Percentiles rank a stretch among this genome's conserved stretches.
phyloP scores from a whole-genome alignment of 768 basidiomycete genomes.

The Kwoniella dendrophila region DNA sequence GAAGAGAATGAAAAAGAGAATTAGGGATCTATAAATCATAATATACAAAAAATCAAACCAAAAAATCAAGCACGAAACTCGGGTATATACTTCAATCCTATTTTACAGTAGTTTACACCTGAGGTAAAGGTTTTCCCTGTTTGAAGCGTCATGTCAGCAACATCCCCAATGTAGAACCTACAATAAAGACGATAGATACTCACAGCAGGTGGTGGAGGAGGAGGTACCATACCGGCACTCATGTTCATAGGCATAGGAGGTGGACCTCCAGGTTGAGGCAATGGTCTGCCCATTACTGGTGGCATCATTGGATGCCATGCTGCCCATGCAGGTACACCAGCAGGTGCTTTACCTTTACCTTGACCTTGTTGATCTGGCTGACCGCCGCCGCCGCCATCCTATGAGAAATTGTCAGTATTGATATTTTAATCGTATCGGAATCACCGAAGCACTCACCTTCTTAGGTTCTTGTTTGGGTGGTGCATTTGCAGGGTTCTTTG shows the following conservation, averaged over 20 bases:
- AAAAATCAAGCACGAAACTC: no score
- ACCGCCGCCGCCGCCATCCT: constrained; percentile 7
- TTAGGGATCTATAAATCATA: no score
- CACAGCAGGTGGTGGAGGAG: no score
- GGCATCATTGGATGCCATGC: constrained; percentile 37
- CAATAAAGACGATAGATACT: no score
- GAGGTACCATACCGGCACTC: constrained; percentile 27
- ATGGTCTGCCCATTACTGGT: constrained; percentile 26
- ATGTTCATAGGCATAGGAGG: constrained; percentile 31
- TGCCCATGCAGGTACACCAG: constrained; percentile 43
- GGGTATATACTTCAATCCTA: no score
- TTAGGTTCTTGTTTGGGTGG: constrained; percentile 28
- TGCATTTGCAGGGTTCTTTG: constrained; percentile 35
- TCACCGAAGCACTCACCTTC: constrained; percentile 30
- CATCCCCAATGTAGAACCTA: no score
- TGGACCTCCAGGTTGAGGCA: constrained; percentile 38
- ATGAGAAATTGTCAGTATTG: neutral
- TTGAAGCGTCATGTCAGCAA: no score
- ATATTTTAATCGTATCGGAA: neutral
- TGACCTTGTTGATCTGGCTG: constrained; percentile 11
- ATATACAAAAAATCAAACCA: no score
- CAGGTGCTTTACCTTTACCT: constrained; percentile 27
- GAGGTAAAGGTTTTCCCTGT: constrained; percentile 35
- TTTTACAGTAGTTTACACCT: no score
- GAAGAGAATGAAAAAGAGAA: no score